Base-by-base conservation (phyloP, 2,329 filamentous ascomycete genomes). In the Periconia sp. region DNA sequence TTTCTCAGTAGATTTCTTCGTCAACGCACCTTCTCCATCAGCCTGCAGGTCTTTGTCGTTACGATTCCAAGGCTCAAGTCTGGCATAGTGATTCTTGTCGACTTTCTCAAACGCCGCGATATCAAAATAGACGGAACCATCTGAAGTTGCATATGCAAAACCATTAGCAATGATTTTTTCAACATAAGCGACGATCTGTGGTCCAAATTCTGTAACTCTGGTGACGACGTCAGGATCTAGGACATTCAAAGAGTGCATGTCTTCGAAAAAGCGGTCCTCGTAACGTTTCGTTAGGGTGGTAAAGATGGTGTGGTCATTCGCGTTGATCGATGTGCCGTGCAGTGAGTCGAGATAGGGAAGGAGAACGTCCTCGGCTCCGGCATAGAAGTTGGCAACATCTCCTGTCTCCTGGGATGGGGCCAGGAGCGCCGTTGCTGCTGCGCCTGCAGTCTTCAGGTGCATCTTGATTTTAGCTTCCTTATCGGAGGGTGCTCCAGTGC, bases 91-190 rank as follows among this genome's bases (percentile, higher is more conserved):
- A 70, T 96, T 92, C 0, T 92, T 92, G 10, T 63, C 59, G 0
- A 85, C 86, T 61, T 85, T 85, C 71, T 97, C 92, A 66, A 96
- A 97, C 0, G 90, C 85, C 5, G 82, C 79, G 59, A 96, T 97
- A 65, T 97, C 93, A 59, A 97, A 97, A 74, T 97, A 97, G 0
- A 97, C 91, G 0, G 91, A 96, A 0, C 92, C 92, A 62, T 94
- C 89, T 0, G 79, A 74, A 0, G 83, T 84, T 33, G 76, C 78
- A 67, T 97, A 97, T 1, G 88, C 93, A 63, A 92, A 97, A 0
- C 90, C 89, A 69, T 96, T 96, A 48, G 88, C 78, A 19, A 95
- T 85, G 52, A 96, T 90, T 59, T 83, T 85, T 65, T 93, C 84
- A 0, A 97, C 91, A 58, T 96, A 97, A 10, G 83, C 79, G 44